Percentiles rank a stretch among this genome's conserved stretches.
phyloP scores from a whole-genome alignment of 1,284 basidiomycete genomes.

The Pyrrhoderma lamaoense region DNA sequence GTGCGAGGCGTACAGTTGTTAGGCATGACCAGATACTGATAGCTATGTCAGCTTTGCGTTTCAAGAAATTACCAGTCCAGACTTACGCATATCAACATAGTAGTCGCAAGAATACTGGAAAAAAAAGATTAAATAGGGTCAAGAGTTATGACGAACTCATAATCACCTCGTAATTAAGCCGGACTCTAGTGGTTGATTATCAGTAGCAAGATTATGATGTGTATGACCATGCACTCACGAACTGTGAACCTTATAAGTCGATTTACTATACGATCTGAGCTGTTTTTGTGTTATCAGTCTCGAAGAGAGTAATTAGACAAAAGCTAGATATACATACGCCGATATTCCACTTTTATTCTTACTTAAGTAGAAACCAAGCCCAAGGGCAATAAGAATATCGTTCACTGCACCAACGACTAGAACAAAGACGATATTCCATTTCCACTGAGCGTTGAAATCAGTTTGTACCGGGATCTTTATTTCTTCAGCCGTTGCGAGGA shows the following conservation, averaged over 20 bases:
- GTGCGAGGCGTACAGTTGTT: background rate
- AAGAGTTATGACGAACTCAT: background rate
- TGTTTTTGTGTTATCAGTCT: too few relatives aligned
- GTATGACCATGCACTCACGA: background rate
- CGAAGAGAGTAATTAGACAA: background rate
- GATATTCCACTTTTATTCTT: conserved; percentile 1
- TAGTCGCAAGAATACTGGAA: background rate
- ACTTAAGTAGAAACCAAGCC: background rate
- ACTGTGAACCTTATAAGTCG: conserved; percentile 1
- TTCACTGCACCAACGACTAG: background rate
- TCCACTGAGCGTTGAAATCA: background rate
- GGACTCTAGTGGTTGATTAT: background rate
- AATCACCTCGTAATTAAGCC: conserved; percentile 3
- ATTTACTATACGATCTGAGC: background rate
- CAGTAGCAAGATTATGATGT: background rate
- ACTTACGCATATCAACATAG: conserved; percentile 8
- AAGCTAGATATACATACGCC: background rate
- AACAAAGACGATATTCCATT: background rate
- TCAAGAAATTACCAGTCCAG: background rate
- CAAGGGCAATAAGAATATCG: conserved; percentile 5
- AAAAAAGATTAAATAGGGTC: background rate
- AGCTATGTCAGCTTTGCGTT: background rate
- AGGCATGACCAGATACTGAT: conserved; percentile 1
- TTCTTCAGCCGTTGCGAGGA: background rate
- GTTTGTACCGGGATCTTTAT: background rate